A percentile compares a stretch with the other conserved stretches of the same genome.
Evolutionary conservation across 495 filamentous ascomycete genomes (phyloP).

Genomic region (Neurospora intermedia): DNA sequence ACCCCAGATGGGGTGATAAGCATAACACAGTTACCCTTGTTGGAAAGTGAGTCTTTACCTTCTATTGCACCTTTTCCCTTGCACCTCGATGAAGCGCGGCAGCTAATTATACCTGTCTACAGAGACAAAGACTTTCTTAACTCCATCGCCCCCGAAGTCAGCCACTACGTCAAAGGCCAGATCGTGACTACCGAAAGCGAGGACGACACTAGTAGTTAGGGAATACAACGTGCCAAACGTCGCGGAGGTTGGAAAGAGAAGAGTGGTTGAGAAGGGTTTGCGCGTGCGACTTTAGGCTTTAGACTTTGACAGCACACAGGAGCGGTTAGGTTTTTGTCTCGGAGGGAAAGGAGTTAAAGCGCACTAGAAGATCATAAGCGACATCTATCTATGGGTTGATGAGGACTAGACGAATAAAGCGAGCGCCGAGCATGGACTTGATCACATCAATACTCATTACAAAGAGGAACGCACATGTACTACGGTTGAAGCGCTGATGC

Average conservation of each 20-base stretch:
- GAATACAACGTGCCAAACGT: neutral
- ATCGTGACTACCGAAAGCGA: conserved; percentile 36
- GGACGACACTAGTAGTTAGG: conserved; percentile 18
- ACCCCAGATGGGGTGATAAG: conserved; percentile 83
- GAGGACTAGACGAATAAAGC: neutral
- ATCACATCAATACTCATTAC: too few species aligned
- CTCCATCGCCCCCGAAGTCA: conserved; percentile 39
- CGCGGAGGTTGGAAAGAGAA: neutral
- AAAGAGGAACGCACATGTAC: too few species aligned
- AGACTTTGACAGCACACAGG: neutral
- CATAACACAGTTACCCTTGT: conserved; percentile 88
- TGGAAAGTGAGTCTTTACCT: conserved; percentile 39
- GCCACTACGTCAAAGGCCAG: conserved; percentile 34
- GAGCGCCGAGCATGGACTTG: neutral
- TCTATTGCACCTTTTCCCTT: neutral
- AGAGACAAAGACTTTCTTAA: conserved; percentile 41
- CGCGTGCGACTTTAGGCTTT: neutral
- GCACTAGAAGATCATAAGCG: neutral
- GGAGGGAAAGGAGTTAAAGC: neutral
- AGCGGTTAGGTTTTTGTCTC: neutral
- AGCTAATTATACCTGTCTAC: conserved; percentile 1
- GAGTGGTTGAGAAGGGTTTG: neutral
- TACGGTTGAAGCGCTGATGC: too few species aligned
- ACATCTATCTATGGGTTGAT: too few species aligned
- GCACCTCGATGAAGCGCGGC: neutral